Evolutionary conservation across 2,329 filamentous ascomycete genomes (phyloP).

Genomic region (Monosporascus sp.): DNA sequence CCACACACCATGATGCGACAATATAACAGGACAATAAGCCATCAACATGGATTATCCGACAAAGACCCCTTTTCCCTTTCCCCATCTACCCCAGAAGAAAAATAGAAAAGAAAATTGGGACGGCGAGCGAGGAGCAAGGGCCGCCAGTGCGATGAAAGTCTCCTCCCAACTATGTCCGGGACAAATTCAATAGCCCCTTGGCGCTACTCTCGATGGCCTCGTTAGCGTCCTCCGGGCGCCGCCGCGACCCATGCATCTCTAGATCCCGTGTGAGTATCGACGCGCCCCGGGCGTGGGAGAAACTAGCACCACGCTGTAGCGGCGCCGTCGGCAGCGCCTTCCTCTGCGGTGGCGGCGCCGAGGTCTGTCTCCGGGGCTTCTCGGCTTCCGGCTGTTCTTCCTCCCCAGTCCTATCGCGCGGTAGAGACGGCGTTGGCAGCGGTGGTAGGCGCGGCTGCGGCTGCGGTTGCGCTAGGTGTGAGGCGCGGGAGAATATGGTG

Average conservation of each 20-base stretch:
- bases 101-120: no score
- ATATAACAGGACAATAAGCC: no score
- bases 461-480: background rate
- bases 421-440: background rate
- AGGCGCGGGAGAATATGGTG: background rate
- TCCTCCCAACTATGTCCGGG: conserved; percentile 16
- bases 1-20: background rate
- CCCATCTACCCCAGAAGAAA: no score
- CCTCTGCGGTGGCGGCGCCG: conserved; percentile 7
- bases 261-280: no score
- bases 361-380: background rate
- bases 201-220: background rate
- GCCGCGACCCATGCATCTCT: background rate
- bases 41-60: no score
- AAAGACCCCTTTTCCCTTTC: no score
- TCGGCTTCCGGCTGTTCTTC: background rate
- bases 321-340: conserved; percentile 3
- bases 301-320: background rate
- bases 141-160: no score
- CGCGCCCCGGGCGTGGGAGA: background rate
- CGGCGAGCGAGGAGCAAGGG: no score
- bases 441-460: background rate
- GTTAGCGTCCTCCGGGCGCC: background rate
- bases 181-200: conserved; percentile 47
- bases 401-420: background rate